phyloP scores from a whole-genome alignment of 192 early-diverging fungal genomes.

The Backusella liffmaniae region DNA sequence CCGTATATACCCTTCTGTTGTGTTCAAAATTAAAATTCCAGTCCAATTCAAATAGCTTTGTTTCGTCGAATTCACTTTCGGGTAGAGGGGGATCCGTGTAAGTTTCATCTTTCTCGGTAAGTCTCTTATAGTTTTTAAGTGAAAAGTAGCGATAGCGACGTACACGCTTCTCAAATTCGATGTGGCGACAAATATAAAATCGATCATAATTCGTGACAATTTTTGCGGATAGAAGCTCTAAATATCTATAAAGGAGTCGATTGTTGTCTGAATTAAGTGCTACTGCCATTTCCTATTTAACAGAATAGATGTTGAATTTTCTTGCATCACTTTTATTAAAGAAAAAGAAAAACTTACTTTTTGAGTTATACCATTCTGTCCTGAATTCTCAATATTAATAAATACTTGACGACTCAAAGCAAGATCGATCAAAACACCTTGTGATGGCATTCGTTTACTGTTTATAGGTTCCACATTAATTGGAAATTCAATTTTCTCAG shows the following conservation, averaged over 20 bases:
- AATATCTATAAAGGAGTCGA: not conserved
- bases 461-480: not conserved
- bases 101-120: not conserved
- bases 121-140: not conserved
- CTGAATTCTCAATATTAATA: not conserved
- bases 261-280: not conserved
- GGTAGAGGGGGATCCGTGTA: not conserved
- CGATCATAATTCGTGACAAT: not conserved
- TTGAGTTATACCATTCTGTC: not conserved
- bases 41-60: not conserved
- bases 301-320: not conserved
- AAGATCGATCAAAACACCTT: not conserved
- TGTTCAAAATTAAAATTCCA: not conserved
- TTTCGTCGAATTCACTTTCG: not conserved
- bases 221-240: slow-evolving; percentile 2
- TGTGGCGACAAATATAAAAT: slow-evolving; percentile 12
- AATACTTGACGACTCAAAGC: not conserved
- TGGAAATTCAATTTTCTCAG: not conserved
- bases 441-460: not conserved
- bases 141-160: slow-evolving; percentile 23
- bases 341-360: not conserved
- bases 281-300: slow-evolving; percentile 13
- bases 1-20: not conserved
- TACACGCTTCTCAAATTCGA: slow-evolving; percentile 24
- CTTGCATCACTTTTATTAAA: not conserved